Evolutionary conservation across 371 early-diverging fungal species (phyloP).

Genomic region (Sporodiniella umbellata): DNA sequence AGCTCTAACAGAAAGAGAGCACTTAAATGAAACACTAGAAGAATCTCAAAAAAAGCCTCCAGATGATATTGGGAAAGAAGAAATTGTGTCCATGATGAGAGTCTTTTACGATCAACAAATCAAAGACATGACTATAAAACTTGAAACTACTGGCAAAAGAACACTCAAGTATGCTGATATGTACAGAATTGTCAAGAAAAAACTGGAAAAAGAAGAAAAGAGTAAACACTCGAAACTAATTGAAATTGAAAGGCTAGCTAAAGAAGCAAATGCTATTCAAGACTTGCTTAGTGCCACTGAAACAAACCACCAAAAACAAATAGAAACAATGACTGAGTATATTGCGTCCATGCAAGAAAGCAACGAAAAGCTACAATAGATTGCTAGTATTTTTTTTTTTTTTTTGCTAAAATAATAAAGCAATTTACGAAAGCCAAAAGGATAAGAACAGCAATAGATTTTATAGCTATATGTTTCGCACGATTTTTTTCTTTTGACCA

Average conservation of each 20-base stretch:
- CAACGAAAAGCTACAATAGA: no score
- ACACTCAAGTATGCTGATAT: conserved; percentile 30
- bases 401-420: no score
- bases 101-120: conserved; percentile 30
- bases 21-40: neutral
- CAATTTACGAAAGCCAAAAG: no score
- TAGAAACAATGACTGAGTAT: conserved; percentile 40
- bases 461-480: no score
- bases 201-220: conserved; percentile 20
- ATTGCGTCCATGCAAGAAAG: conserved; percentile 4
- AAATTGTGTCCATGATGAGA: conserved; percentile 11
- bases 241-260: conserved; percentile 29
- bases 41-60: no score
- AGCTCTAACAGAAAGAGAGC: neutral
- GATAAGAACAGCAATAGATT: no score
- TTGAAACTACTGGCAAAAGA: conserved; percentile 42
- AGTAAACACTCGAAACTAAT: conserved; percentile 8
- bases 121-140: conserved; percentile 29
- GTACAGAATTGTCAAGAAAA: conserved; percentile 30
- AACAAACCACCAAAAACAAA: conserved; percentile 34
- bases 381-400: no score
- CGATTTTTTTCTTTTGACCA: no score
- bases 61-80: conserved; percentile 12
- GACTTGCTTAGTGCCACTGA: conserved; percentile 37
- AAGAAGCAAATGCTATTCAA: conserved; percentile 25